Evolutionary conservation across 345 rosid species (phyloP), one percentile per base, ranked within the genome.

Genomic region (Salix viminalis): DNA sequence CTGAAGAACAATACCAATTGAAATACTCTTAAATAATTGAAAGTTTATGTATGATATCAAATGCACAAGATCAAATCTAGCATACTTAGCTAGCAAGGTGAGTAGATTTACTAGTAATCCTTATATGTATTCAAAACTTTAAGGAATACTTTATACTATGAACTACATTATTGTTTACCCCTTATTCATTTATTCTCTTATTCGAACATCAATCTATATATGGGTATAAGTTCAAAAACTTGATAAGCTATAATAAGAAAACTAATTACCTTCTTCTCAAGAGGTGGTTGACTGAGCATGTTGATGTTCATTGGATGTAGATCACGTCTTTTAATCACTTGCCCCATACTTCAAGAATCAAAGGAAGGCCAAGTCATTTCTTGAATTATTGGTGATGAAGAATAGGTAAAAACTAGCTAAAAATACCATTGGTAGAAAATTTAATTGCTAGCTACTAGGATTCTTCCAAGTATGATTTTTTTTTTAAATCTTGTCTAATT

Each of bases 261-360:
- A 67, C 15, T 64, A 50, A 50, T 16, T 73, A 84, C 89, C 84
- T 82, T 80, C 16, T 71, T 71, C 66, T 76, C 83, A 72, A 76
- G 80, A 67, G 84, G 80, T n/a, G 84, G 84, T 42, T 42, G 84
- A 9, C 65, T 80, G 26, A 71, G 37, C 76, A 42, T 75, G 70
- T 56, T 39, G 21, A 65, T 71, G 56, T 65, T 79, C 74, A 71
- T 71, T 7, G 75, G 32, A 67, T 78, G 78, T 46, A 82, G 39
- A 61, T 58, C 79, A 54, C 72, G 75, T 67, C 80, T 82, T 68
- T 82, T 84, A 71, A 86, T 73, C 74, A 80, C 82, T 70, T 79
- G 83, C 65, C 69, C 54, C 79, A 79, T 44, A 66, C 89, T 86
- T 74, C 42, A 68, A 75, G 4, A 67, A 23, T 2, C 37, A 73